Evolutionary conservation across 2,329 filamentous ascomycete species (phyloP), one percentile per base, ranked within the genome.

Genomic region (Aschersonia sp.): DNA sequence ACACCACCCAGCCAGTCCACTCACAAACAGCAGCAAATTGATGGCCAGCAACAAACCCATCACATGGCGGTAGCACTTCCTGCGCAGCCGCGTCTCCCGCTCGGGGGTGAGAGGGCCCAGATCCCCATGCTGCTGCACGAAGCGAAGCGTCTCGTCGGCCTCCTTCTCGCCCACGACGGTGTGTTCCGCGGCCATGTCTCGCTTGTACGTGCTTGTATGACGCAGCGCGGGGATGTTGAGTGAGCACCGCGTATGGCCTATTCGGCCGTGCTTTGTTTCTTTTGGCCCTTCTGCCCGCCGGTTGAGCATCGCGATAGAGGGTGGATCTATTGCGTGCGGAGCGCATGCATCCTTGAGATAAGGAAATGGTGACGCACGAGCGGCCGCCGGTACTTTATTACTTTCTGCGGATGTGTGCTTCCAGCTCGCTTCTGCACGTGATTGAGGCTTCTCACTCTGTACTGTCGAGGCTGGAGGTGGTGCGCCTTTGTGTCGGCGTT

Each of bases 1-100:
- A 20, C 20, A 20, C 20, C 20, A 20, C 20, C 20, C 20, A 20
- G 20, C 20, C 20, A 20, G 20, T 2, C 20, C 9, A 58, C 61
- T 52, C 49, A 65, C 63, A 50, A 65, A 67, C 2, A 66, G 53
- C 50, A 65, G 58, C 5, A 66, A 47, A 46, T 66, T 65, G 45
- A 65, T 63, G 0, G 58, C 52, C 1, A 56, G 58, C 28, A 67
- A 43, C 4, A 66, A 49, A 0, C 55, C 46, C 53, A 67, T 59
- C 3, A 67, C 50, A 28, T 58, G 55, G 1, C 58, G 47, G 32
- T 65, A 64, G 1, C 66, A 53, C 52, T 66, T 67, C 35, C 56
- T 50, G 31, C 54, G 51, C 30, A 65, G 40, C 30, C 54, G 59
- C 42, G 58, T 58, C 48, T 63, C 63, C 31, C 53, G 51, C 46